These are phyloP conservation scores for Talaromyces sp. DNA, from an alignment of 2,329 filamentous ascomycete genomes.

Conservation along the genomic window DNA sequence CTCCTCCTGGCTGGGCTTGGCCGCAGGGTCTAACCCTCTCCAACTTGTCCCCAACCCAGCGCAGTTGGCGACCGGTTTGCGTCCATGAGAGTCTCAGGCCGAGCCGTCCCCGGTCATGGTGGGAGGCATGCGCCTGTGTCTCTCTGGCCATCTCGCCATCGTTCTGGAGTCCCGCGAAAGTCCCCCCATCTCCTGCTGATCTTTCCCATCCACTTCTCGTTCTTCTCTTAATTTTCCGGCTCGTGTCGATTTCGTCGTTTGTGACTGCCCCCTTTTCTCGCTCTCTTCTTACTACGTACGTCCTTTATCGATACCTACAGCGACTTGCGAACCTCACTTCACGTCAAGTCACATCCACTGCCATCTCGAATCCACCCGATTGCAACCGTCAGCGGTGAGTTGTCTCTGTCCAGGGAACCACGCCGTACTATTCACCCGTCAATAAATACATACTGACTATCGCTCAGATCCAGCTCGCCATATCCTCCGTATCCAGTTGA, in stretches of 20 bases:
- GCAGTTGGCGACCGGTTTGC: not conserved
- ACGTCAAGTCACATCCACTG: not conserved
- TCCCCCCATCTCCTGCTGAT: slow-evolving; percentile 1
- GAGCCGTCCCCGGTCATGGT: not conserved
- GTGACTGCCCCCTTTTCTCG: not conserved
- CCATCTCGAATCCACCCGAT: slow-evolving; percentile 5
- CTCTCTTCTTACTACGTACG: not conserved
- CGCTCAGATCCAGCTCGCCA: not conserved
- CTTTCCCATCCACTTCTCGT: not conserved
- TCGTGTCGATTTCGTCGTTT: not conserved
- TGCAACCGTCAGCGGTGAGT: not conserved
- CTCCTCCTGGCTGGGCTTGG: not conserved
- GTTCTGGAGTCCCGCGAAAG: too few species aligned
- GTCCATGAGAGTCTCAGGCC: not conserved
- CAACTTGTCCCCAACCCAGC: not conserved
- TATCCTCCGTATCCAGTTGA: not conserved
- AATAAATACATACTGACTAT: not conserved
- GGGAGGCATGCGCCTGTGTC: not conserved
- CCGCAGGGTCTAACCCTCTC: not conserved
- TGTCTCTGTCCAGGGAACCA: not conserved
- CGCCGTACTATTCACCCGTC: not conserved
- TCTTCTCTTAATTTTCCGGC: not conserved
- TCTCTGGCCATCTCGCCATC: not conserved
- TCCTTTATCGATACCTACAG: not conserved
- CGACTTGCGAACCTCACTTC: not conserved